A percentile compares a stretch with the other conserved stretches of the same genome.
Evolutionary conservation across 2,329 filamentous ascomycete species (phyloP).

Genomic region (Periconia sp.): DNA sequence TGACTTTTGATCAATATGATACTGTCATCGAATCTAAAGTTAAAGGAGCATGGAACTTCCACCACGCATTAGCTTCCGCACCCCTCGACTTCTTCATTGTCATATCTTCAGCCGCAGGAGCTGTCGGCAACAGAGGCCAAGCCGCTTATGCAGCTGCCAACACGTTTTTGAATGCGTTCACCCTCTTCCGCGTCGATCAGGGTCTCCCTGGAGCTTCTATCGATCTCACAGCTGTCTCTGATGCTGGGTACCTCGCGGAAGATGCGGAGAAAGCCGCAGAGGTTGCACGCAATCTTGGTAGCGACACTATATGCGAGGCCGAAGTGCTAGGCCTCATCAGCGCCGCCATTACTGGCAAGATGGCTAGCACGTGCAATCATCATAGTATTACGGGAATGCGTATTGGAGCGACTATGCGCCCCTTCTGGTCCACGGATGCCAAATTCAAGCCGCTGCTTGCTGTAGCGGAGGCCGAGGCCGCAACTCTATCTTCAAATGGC

Average conservation of each 20-base stretch:
- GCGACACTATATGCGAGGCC: conserved; percentile 31
- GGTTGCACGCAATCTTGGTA: conserved; percentile 30
- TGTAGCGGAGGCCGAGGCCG: conserved; percentile 25
- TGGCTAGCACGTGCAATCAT: conserved; percentile 24
- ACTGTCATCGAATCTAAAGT: conserved; percentile 25
- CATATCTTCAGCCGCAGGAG: conserved; percentile 38
- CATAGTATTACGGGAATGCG: conserved; percentile 38
- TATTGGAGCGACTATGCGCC: conserved; percentile 25
- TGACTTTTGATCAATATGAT: conserved; percentile 23
- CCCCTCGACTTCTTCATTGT: conserved; percentile 48
- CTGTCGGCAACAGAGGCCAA: conserved; percentile 45
- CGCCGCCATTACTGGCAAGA: conserved; percentile 25
- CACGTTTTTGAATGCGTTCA: conserved; percentile 36
- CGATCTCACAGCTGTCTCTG: conserved; percentile 31
- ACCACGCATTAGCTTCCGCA: conserved; percentile 13
- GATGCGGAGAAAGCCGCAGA: conserved; percentile 29
- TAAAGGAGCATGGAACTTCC: conserved; percentile 27
- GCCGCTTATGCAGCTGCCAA: conserved; percentile 56
- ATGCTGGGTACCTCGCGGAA: conserved; percentile 32
- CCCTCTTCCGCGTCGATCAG: conserved; percentile 22
- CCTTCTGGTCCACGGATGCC: conserved; percentile 35
- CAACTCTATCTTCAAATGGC: conserved; percentile 8
- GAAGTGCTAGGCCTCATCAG: conserved; percentile 33
- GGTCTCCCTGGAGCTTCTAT: conserved; percentile 29
- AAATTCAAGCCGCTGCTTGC: conserved; percentile 30